These are phyloP conservation scores for Avena atlantica DNA, from an alignment of 176 grass and related monocot species.

Conservation along the genomic window DNA sequence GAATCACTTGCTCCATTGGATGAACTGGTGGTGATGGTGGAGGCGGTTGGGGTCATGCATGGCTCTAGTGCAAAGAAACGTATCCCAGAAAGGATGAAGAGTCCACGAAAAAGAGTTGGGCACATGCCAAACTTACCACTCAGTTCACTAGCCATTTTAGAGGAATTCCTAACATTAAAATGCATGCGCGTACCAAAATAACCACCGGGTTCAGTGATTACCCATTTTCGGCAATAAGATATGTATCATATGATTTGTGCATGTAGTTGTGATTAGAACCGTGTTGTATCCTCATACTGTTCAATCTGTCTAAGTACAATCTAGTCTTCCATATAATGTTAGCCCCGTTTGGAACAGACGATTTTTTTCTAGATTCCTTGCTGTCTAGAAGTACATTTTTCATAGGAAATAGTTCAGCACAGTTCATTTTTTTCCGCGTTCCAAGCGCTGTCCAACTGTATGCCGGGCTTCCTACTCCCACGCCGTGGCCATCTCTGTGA, in stretches of 20 bases:
- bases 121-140: constrained; percentile 14
- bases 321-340: not conserved
- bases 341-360: not conserved
- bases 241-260: not conserved
- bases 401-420: not conserved
- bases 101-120: not conserved
- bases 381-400: not conserved
- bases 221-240: not conserved
- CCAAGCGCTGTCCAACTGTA: not conserved
- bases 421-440: not conserved
- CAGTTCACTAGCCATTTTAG: not conserved
- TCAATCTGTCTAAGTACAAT: not conserved
- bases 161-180: not conserved
- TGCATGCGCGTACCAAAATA: not conserved
- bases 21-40: not conserved
- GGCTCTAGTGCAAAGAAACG: not conserved
- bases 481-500: not conserved
- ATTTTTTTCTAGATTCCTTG: not conserved
- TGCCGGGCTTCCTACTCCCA: not conserved
- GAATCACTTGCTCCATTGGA: constrained; percentile 10
- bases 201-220: not conserved
- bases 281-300: not conserved
- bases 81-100: constrained; percentile 11
- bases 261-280: not conserved
- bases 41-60: constrained; percentile 10